A percentile compares a stretch with the other conserved stretches of the same genome.
Conservation (phyloP, 495 filamentous ascomycete species). For the Penicillium subrubescens region DNA sequence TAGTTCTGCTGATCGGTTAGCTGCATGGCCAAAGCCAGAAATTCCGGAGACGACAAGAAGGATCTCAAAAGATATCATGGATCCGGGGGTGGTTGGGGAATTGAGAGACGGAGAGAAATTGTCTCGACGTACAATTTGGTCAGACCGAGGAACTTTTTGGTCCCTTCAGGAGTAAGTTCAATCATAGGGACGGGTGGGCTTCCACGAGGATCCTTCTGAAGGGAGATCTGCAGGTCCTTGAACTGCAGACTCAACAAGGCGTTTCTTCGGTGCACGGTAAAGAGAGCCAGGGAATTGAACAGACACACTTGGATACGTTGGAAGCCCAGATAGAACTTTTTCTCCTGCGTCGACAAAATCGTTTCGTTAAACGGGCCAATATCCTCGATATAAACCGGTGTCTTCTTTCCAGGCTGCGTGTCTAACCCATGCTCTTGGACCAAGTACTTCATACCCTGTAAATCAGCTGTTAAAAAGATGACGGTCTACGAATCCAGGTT, state of each 20-base stretch:
- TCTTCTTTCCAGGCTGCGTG: slow-evolving; percentile 19
- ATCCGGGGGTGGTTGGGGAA: neutral
- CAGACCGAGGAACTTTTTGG: slow-evolving; percentile 16
- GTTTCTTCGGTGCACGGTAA: slow-evolving; percentile 22
- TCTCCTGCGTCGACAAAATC: slow-evolving; percentile 24
- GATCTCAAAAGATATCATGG: neutral
- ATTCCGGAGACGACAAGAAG: neutral
- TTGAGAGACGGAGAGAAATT: neutral
- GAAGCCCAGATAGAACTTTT: slow-evolving; percentile 25
- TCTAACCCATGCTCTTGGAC: slow-evolving; percentile 17
- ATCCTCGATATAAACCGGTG: slow-evolving; percentile 26
- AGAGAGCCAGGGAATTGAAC: slow-evolving; percentile 20
- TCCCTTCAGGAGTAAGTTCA: slow-evolving; percentile 15
- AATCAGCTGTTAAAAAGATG: neutral
- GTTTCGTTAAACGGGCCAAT: slow-evolving; percentile 27
- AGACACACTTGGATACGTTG: slow-evolving; percentile 25
- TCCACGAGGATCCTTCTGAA: slow-evolving; percentile 22
- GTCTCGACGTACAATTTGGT: slow-evolving; percentile 15
- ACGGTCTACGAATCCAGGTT: neutral
- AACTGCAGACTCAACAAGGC: slow-evolving; percentile 25
- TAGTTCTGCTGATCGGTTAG: slow-evolving; percentile 15
- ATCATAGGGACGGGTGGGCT: slow-evolving; percentile 13
- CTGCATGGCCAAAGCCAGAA: neutral
- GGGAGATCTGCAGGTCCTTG: slow-evolving; percentile 27
- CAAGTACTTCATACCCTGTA: slow-evolving; percentile 24